A percentile compares a stretch with the other conserved stretches of the same genome.
These are phyloP conservation scores for Ceratobasidium sp. DNA, from an alignment of 1,284 basidiomycete genomes.

Conservation along the genomic window DNA sequence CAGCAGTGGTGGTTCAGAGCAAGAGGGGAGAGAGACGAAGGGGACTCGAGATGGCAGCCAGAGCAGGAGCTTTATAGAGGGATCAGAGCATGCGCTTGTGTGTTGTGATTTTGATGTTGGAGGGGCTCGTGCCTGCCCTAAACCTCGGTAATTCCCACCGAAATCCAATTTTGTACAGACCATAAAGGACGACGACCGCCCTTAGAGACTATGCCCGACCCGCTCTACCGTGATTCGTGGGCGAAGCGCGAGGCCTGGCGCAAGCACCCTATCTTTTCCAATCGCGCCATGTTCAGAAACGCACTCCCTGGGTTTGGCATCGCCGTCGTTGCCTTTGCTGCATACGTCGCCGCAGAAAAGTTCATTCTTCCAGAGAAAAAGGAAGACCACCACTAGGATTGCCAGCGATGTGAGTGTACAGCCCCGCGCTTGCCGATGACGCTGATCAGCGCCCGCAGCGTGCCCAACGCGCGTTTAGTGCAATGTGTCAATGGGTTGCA, in stretches of 20 bases:
- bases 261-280: slow-evolving; percentile 86
- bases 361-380: slow-evolving; percentile 37
- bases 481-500: slow-evolving; percentile 12
- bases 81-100: slow-evolving; percentile 58
- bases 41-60: slow-evolving; percentile 49
- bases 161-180: slow-evolving; percentile 33
- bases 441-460: slow-evolving; percentile 22
- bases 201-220: slow-evolving; percentile 56
- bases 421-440: not conserved
- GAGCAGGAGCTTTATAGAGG: slow-evolving; percentile 49
- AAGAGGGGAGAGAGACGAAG: slow-evolving; percentile 22
- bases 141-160: slow-evolving; percentile 58
- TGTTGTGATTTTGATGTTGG: slow-evolving; percentile 50
- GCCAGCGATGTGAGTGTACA: not conserved
- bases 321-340: slow-evolving; percentile 88
- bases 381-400: slow-evolving; percentile 38
- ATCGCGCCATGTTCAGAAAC: slow-evolving; percentile 84
- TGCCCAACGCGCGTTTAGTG: not conserved
- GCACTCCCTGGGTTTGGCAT: slow-evolving; percentile 94
- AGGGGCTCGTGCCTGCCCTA: slow-evolving; percentile 63
- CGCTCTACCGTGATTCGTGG: slow-evolving; percentile 92
- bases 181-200: slow-evolving; percentile 18
- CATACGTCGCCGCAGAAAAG: slow-evolving; percentile 87
- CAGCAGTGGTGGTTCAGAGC: slow-evolving; percentile 49
- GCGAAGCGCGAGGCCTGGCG: slow-evolving; percentile 94